Evolutionary conservation across 106 monocot genomes (phyloP).

Genomic region (Agapanthus africanus): DNA sequence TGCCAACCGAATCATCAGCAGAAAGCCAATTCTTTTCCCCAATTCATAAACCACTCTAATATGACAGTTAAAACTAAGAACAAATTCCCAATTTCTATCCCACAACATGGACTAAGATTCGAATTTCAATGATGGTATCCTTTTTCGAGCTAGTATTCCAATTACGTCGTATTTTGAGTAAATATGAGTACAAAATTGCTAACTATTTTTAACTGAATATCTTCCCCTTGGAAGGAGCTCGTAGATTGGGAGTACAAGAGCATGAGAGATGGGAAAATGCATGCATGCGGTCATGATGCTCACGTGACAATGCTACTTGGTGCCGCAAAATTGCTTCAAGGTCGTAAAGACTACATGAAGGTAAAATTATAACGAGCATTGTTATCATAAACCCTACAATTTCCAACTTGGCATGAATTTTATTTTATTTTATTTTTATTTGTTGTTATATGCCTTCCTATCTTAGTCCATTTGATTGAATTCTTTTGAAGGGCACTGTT

Average conservation of each 20-base stretch:
- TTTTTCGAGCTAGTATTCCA: too few relatives aligned
- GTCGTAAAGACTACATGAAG: conserved; percentile 43
- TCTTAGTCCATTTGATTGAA: neutral
- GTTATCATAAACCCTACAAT: neutral
- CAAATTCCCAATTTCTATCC: too few relatives aligned
- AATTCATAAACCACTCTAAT: too few relatives aligned
- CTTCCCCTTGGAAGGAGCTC: conserved; percentile 35
- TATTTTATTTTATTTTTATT: neutral
- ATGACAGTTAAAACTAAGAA: too few relatives aligned
- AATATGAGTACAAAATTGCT: neutral
- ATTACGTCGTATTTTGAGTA: neutral
- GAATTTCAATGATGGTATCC: too few relatives aligned
- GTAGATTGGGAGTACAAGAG: conserved; percentile 78
- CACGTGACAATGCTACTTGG: conserved; percentile 89
- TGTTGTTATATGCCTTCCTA: neutral
- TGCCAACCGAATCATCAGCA: too few relatives aligned
- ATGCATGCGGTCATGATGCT: conserved; percentile 85
- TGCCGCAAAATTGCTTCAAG: conserved; percentile 64
- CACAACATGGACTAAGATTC: too few relatives aligned
- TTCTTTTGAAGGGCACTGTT: conserved; percentile 35
- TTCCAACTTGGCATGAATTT: neutral
- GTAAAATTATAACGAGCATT: conserved; percentile 15
- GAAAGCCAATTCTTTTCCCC: too few relatives aligned
- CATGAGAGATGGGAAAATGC: conserved; percentile 68
- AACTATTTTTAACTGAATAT: neutral